A percentile compares a stretch with the other conserved stretches of the same genome.
Conservation (phyloP, 2,329 filamentous ascomycete species). For the Colletotrichum horii region DNA sequence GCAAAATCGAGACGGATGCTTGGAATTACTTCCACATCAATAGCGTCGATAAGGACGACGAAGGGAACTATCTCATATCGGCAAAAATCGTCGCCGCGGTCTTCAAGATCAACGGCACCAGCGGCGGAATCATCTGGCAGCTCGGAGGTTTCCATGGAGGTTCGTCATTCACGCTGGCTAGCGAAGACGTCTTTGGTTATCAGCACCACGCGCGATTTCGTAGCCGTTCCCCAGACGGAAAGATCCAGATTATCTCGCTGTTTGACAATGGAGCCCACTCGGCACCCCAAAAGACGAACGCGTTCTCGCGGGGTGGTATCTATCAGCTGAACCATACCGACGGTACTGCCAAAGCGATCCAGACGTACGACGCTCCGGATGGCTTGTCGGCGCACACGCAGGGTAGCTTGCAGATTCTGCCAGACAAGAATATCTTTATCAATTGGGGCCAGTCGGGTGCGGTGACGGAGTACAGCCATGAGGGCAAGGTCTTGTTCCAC, state of each 20-base stretch:
- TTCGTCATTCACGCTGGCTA: not conserved
- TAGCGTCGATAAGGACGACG: conserved; percentile 39
- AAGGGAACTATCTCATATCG: conserved; percentile 33
- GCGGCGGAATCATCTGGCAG: conserved; percentile 57
- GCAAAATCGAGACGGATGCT: conserved; percentile 15
- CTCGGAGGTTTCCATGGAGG: conserved; percentile 45
- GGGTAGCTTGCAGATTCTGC: not conserved
- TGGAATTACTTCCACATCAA: conserved; percentile 44
- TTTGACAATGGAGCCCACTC: not conserved
- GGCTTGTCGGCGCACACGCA: not conserved
- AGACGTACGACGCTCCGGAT: not conserved
- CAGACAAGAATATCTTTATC: not conserved
- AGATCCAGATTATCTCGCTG: not conserved
- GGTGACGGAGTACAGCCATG: not conserved
- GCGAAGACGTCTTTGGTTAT: not conserved
- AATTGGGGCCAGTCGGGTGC: not conserved
- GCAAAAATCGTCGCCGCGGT: conserved; percentile 41
- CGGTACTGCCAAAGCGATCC: not conserved
- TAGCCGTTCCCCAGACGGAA: not conserved
- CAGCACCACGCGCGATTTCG: not conserved
- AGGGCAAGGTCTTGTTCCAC: not conserved
- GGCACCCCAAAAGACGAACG: not conserved
- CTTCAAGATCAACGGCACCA: conserved; percentile 48
- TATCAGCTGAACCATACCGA: not conserved
- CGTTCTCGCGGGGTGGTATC: not conserved